Evolutionary conservation across 192 early-diverging fungal genomes (phyloP), one percentile per base, ranked within the genome.

Genomic region (Gryganskiella cystojenkinii): DNA sequence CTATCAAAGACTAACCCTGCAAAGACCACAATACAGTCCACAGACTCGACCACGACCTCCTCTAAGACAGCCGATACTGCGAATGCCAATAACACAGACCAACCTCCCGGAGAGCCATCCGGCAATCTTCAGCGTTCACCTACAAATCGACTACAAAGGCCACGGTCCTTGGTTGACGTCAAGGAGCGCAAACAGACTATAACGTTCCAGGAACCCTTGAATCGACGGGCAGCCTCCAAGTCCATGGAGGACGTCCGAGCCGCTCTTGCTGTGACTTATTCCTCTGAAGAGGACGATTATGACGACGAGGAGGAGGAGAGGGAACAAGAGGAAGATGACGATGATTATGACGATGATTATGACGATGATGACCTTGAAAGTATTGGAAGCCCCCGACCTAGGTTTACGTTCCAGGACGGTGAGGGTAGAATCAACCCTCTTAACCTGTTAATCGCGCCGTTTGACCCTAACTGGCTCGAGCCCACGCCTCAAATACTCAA

Each of bases 391-490:
- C 74, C 74, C 3, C 68, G 56, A 37, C 66, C 49, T n/a, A 78
- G 66, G 0, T 78, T 78, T 25, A 78, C 66, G 17, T 34, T 59
- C 15, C 74, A 78, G 50, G 74, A 78, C 35, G 64, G 67, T 37
- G 31, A 78, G 0, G 74, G 74, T 22, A 78, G 64, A 31, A 69
- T 78, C 42, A 78, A 78, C 34, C 65, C 43, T 4, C 61, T 78
- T 30, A 68, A 69, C 24, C 14, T 64, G 11, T 43, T 78, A 7
- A 64, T 60, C n/a, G 74, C 74, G 6, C 74, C 74, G 0, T 78
- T 78, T 15, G 64, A 78, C 58, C 74, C 74, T 2, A 69, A 47
- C 24, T 78, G 66, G 66, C 64, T 78, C 19, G 57, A 78, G 45
- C 66, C 74, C 13, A 78, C 74, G 11, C 74, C 74, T 3, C 74